phyloP scores from a whole-genome alignment of 495 filamentous ascomycete species.

The Podospora appendiculata region DNA sequence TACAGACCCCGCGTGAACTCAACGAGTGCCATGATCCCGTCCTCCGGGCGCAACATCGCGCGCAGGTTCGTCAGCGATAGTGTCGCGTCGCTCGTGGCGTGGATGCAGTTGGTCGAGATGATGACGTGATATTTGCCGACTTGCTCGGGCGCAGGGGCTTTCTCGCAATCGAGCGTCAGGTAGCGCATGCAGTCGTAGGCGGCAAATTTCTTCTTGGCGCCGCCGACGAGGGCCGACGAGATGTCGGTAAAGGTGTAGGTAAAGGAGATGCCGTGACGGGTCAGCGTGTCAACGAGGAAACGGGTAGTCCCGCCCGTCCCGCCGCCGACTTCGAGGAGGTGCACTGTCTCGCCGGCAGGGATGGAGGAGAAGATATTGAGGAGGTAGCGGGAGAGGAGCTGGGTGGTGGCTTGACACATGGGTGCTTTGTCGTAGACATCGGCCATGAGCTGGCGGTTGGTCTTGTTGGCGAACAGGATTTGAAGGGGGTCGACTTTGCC shows the following conservation, averaged over 20 bases:
- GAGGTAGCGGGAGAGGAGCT: background rate
- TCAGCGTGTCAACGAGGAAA: background rate
- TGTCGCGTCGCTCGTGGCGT: constrained; percentile 30
- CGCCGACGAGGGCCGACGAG: constrained; percentile 40
- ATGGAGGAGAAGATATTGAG: background rate
- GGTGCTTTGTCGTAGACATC: constrained; percentile 6
- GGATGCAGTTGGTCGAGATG: constrained; percentile 42
- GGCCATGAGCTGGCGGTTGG: background rate
- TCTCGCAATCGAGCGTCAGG: constrained; percentile 36
- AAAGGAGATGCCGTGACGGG: constrained; percentile 26
- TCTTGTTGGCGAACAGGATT: constrained; percentile 4
- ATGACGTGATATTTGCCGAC: constrained; percentile 43
- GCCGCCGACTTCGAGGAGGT: constrained; percentile 45
- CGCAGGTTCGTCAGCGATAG: constrained; percentile 21
- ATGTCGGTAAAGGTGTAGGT: constrained; percentile 49
- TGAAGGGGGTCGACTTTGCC: constrained; percentile 4
- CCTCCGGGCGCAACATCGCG: constrained; percentile 24
- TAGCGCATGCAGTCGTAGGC: constrained; percentile 33
- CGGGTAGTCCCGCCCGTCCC: constrained; percentile 44
- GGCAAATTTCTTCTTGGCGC: constrained; percentile 37
- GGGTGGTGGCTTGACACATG: background rate
- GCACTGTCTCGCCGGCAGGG: constrained; percentile 1
- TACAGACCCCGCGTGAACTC: constrained; percentile 28
- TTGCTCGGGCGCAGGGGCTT: constrained; percentile 40
- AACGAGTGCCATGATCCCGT: constrained; percentile 27